Percentiles rank a stretch among this genome's conserved stretches.
phyloP scores from a whole-genome alignment of 164 flowering plant genomes.

The Magnolia sinica region DNA sequence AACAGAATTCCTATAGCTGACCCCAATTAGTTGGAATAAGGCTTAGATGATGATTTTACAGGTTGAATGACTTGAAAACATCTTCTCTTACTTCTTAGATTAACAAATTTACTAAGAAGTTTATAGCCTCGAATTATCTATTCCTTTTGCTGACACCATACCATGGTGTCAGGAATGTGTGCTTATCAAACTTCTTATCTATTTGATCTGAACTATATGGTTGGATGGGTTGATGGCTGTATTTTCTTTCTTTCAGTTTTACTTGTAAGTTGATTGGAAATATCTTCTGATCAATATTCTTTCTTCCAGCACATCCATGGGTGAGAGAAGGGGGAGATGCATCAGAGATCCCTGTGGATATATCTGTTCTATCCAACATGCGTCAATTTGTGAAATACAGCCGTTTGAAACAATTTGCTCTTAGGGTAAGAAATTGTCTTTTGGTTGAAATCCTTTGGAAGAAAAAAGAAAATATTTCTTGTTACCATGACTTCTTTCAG shows the following conservation, averaged over 20 bases:
- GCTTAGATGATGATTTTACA: too few relatives aligned
- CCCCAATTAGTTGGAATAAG: too few relatives aligned
- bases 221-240: background rate
- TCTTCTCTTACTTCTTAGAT: background rate
- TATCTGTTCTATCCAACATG: conserved; percentile 86
- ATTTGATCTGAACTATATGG: background rate
- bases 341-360: conserved; percentile 92
- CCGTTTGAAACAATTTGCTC: conserved; percentile 91
- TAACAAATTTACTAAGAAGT: background rate
- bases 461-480: background rate
- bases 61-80: too few relatives aligned
- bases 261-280: background rate
- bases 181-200: background rate
- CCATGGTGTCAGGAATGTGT: background rate
- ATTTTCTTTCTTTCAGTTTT: background rate
- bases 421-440: conserved; percentile 53
- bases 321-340: conserved; percentile 98
- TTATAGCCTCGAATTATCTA: background rate
- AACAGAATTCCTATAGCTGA: too few relatives aligned
- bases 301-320: conserved; percentile 89
- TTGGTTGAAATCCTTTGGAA: background rate
- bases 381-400: conserved; percentile 92
- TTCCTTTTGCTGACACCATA: background rate
- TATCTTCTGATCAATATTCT: background rate
- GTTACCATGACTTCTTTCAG: background rate